These are phyloP conservation scores for Farysia itapuensis DNA, from an alignment of 1,284 basidiomycete species.

Conservation along the genomic window DNA sequence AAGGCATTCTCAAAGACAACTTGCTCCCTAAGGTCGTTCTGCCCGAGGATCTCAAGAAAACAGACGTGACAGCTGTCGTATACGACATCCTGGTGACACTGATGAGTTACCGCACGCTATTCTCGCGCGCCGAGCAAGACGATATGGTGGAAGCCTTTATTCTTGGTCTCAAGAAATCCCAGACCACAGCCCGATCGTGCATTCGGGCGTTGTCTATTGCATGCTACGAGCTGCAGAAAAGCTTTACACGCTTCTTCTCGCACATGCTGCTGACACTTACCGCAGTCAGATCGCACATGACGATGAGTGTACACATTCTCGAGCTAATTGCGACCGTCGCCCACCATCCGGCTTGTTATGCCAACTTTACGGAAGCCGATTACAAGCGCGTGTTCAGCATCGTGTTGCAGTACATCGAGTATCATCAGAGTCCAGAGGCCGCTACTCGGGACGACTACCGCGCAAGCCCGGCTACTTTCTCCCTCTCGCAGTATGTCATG, in stretches of 20 bases:
- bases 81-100: constrained; percentile 87
- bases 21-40: constrained; percentile 68
- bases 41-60: constrained; percentile 63
- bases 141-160: constrained; percentile 82
- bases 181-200: constrained; percentile 84
- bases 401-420: constrained; percentile 88
- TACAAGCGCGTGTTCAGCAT: constrained; percentile 95
- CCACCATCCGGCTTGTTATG: constrained; percentile 75
- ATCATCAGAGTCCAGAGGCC: constrained; percentile 61
- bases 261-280: constrained; percentile 84
- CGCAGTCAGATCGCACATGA: constrained; percentile 90
- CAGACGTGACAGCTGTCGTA: constrained; percentile 84
- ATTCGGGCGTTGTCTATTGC: constrained; percentile 85
- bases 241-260: constrained; percentile 75
- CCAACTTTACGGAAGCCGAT: constrained; percentile 89
- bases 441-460: constrained; percentile 50
- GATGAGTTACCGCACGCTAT: constrained; percentile 81
- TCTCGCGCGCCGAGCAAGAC: constrained; percentile 69
- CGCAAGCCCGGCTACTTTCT: constrained; percentile 66
- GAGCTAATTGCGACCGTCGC: constrained; percentile 88
- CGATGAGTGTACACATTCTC: constrained; percentile 92
- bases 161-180: constrained; percentile 72
- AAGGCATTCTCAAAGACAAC: constrained; percentile 67
- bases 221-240: constrained; percentile 83
- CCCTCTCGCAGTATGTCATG: constrained; percentile 91